A percentile compares a stretch with the other conserved stretches of the same genome.
phyloP scores from a whole-genome alignment of 2,329 filamentous ascomycete genomes.

The Colletotrichum agaves region DNA sequence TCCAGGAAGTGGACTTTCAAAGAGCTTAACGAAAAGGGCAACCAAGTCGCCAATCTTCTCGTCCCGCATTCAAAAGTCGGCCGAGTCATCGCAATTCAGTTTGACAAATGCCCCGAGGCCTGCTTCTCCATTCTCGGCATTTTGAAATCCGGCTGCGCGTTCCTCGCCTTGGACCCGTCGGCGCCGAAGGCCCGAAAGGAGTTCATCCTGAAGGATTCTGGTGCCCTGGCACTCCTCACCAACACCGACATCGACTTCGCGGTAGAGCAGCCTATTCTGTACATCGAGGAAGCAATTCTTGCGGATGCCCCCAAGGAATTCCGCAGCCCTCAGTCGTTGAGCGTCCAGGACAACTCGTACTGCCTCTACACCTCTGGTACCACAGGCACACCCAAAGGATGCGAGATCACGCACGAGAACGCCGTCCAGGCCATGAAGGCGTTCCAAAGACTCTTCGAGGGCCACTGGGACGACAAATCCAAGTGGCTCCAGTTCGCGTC shows the following conservation, averaged over 20 bases:
- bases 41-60: conserved; percentile 77
- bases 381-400: conserved; percentile 88
- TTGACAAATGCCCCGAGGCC: conserved; percentile 86
- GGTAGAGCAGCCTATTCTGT: conserved; percentile 46
- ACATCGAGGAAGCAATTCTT: conserved; percentile 47
- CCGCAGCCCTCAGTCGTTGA: conserved; percentile 43
- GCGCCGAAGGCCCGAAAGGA: conserved; percentile 78
- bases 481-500: conserved; percentile 94
- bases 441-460: conserved; percentile 81
- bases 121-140: conserved; percentile 86
- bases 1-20: conserved; percentile 76
- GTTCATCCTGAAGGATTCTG: conserved; percentile 82
- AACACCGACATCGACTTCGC: conserved; percentile 52
- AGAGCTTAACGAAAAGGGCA: conserved; percentile 77
- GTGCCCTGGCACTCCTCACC: conserved; percentile 71
- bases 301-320: conserved; percentile 30
- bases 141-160: conserved; percentile 83
- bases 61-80: conserved; percentile 61
- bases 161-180: conserved; percentile 81
- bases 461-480: conserved; percentile 78
- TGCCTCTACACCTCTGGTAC: conserved; percentile 91
- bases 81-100: conserved; percentile 78
- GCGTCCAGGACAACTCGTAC: conserved; percentile 72
- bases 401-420: conserved; percentile 89
- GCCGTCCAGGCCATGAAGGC: conserved; percentile 89